These are phyloP conservation scores for Akanthomyces dipterigenus DNA, from an alignment of 2,329 filamentous ascomycete species.

Conservation along the genomic window DNA sequence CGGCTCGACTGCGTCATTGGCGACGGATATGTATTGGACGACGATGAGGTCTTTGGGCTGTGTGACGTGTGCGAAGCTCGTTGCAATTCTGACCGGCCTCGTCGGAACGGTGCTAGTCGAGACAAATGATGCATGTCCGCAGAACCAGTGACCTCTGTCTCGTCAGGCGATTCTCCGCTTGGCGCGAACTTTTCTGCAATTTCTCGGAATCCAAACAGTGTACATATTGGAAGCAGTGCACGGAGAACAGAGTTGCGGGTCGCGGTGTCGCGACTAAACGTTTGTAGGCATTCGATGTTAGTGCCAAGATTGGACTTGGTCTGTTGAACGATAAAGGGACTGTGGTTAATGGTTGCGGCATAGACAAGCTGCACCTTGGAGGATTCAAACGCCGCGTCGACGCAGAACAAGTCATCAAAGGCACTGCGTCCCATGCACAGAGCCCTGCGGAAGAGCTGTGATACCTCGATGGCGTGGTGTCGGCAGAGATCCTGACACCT, in stretches of 20 bases:
- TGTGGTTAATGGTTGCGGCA: constrained; percentile 18
- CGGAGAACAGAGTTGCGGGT: constrained; percentile 16
- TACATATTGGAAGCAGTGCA: constrained; percentile 16
- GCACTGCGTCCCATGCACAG: constrained; percentile 12
- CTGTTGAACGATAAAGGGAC: constrained; percentile 14
- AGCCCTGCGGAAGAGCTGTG: constrained; percentile 16
- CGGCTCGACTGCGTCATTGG: constrained; percentile 15
- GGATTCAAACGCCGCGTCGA: constrained; percentile 19
- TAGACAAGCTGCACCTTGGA: constrained; percentile 23
- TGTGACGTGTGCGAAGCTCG: constrained; percentile 11
- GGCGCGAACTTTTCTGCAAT: constrained; percentile 17
- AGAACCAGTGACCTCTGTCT: constrained; percentile 17
- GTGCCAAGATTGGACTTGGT: constrained; percentile 18
- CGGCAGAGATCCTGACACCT: constrained; percentile 18
- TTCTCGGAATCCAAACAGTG: constrained; percentile 18
- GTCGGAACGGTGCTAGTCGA: constrained; percentile 16
- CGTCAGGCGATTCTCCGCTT: constrained; percentile 5
- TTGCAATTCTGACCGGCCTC: constrained; percentile 15
- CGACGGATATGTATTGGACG: constrained; percentile 9
- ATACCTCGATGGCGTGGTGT: constrained; percentile 19
- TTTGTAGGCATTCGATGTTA: constrained; percentile 16
- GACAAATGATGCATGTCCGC: constrained; percentile 17
- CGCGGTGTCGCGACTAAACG: constrained; percentile 15
- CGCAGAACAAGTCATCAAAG: constrained; percentile 20
- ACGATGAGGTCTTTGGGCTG: constrained; percentile 12